phyloP scores from a whole-genome alignment of 495 filamentous ascomycete genomes.

The Annulohypoxylon stygium region DNA sequence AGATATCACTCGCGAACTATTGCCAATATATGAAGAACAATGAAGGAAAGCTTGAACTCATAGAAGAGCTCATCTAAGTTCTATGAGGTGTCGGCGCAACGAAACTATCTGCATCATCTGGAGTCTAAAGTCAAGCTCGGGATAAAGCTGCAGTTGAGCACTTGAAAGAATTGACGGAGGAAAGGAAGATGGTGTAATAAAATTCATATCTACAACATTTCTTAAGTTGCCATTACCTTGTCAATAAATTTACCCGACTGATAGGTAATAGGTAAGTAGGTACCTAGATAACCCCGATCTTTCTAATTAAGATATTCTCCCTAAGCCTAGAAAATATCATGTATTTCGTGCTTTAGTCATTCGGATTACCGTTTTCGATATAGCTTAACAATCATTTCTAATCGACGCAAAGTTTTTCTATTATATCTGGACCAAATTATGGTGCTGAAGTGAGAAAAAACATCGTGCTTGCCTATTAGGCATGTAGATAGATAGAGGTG shows the following conservation, averaged over 20 bases:
- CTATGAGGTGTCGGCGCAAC: neutral
- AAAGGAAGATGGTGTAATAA: neutral
- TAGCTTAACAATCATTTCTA: slow-evolving; percentile 5
- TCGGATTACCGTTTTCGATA: neutral
- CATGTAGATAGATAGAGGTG: neutral
- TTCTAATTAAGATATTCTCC: neutral
- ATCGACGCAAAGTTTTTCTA: neutral
- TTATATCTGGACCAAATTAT: neutral
- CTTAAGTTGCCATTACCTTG: too few relatives aligned
- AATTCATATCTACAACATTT: too few relatives aligned
- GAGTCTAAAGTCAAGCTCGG: neutral
- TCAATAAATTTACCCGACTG: too few relatives aligned
- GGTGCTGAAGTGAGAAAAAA: neutral
- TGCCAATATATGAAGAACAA: neutral
- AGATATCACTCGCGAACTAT: neutral
- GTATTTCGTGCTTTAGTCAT: neutral
- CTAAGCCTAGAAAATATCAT: neutral
- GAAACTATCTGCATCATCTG: neutral
- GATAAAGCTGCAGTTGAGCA: neutral
- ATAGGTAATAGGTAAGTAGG: too few relatives aligned
- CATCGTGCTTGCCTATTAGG: neutral
- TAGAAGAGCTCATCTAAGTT: neutral
- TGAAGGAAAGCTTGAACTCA: neutral
- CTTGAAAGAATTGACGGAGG: neutral
- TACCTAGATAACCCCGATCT: neutral